phyloP scores from a whole-genome alignment of 352 stramenopile genomes.

The Globisporangium canariense region DNA sequence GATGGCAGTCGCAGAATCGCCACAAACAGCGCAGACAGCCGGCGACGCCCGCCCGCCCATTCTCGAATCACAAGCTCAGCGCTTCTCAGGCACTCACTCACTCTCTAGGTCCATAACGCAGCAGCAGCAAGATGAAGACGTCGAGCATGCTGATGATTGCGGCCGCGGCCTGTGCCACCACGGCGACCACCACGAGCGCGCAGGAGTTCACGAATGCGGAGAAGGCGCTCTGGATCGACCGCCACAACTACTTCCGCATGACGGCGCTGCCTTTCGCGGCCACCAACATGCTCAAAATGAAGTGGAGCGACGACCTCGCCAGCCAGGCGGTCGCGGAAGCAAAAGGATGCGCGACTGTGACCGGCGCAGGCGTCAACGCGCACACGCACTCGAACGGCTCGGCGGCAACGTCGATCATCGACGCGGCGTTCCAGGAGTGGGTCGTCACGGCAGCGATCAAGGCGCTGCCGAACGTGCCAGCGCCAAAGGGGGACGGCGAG shows the following conservation, averaged over 20 bases:
- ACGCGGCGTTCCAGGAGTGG: slow-evolving; percentile 58
- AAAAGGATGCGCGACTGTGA: slow-evolving; percentile 32
- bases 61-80: neutral
- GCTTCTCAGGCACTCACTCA: neutral
- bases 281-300: slow-evolving; percentile 62
- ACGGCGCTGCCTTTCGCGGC: slow-evolving; percentile 62
- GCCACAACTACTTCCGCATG: slow-evolving; percentile 78
- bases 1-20: slow-evolving; percentile 6
- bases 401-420: slow-evolving; percentile 27
- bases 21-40: slow-evolving; percentile 3
- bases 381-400: slow-evolving; percentile 33
- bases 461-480: slow-evolving; percentile 38
- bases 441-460: slow-evolving; percentile 48
- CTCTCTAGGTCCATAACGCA: slow-evolving; percentile 1
- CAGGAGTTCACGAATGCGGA: slow-evolving; percentile 30
- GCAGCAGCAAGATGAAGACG: slow-evolving; percentile 16
- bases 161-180: neutral
- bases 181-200: slow-evolving; percentile 4
- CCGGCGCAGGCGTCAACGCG: slow-evolving; percentile 40
- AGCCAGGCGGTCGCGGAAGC: slow-evolving; percentile 35
- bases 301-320: slow-evolving; percentile 50
- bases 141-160: slow-evolving; percentile 3
- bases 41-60: neutral
- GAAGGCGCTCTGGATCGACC: slow-evolving; percentile 67
- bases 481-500: slow-evolving; percentile 40